Base-by-base conservation (phyloP, 495 filamentous ascomycete genomes). In the Penicillium psychrofluorescens region DNA sequence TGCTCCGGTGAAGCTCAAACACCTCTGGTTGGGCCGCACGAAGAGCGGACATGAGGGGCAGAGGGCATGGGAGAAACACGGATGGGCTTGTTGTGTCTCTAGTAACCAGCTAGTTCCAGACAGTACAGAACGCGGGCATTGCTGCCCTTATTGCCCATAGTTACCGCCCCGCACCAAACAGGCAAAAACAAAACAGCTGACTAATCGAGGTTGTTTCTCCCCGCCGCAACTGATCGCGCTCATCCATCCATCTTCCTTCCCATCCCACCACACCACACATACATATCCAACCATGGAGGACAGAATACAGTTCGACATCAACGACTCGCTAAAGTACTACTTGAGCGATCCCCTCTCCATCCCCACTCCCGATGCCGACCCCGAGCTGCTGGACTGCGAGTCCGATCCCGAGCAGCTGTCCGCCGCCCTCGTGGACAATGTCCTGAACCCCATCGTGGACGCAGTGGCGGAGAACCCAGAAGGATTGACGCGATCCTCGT, bases 281-380 rank as follows among this genome's bases (percentile, higher is more conserved):
- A 41, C 41, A 50, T 41, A 48, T 51, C 58, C 61, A 22, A 71
- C 51, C 54, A 95, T 95, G 90, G 88, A 86, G 59, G 72, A 77
- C 40, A 70, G 71, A 47, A 72, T 86, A 53, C 78, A 81, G 47
- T 99, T 97, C 67, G 88, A 97, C 62, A 86, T 99, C 63, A 96
- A 95, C 66, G 83, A 92, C 58, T 85, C 89, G 49, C 83, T 97
- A 65, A 96, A 95, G 72, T 77, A 85, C 58, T 97, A 99, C 66
- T 84, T 95, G 74, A 88, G 85, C 69, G 88, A 95, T 66, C 94
- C 94, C 2, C 71, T 82, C 36, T 77, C 77, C 34, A 79, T 97
- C 31, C 75, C 85, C 4, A 95, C 88, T n/a, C 79, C 85, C 29
- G 90, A 95, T 60, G 92, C 91, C 22, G 85, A 95, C 52, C 62